phyloP scores from a whole-genome alignment of 148 eudicot genomes.

The Heliosperma pusillum region DNA sequence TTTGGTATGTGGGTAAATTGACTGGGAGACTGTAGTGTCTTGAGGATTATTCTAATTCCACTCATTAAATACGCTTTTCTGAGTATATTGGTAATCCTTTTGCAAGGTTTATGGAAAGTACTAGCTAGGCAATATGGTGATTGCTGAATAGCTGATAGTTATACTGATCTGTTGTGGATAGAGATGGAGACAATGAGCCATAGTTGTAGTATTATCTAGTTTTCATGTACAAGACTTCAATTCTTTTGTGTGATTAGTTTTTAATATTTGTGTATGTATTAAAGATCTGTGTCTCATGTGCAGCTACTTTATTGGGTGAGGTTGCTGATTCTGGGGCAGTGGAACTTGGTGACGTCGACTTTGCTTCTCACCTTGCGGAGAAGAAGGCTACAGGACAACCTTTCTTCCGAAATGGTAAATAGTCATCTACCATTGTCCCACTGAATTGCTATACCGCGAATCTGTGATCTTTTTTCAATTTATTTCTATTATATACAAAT shows the following conservation, averaged over 20 bases:
- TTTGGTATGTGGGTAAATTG: background rate
- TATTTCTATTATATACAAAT: background rate
- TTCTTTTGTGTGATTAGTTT: slow-evolving; percentile 12
- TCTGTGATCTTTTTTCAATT: background rate
- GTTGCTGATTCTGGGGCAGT: slow-evolving; percentile 70
- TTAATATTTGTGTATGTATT: slow-evolving; percentile 6
- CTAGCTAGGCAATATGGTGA: background rate
- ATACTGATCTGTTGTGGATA: background rate
- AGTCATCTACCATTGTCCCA: background rate
- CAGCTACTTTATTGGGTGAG: slow-evolving; percentile 63
- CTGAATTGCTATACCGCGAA: background rate
- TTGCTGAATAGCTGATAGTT: background rate
- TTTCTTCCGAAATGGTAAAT: slow-evolving; percentile 66
- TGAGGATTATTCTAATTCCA: background rate
- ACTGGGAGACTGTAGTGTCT: background rate
- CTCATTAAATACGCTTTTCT: no score
- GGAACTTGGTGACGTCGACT: slow-evolving; percentile 64
- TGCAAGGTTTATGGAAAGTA: background rate
- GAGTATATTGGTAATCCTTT: no score
- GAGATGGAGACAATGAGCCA: background rate
- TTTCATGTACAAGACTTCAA: background rate
- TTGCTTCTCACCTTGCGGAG: slow-evolving; percentile 70
- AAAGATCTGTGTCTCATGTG: slow-evolving; percentile 16
- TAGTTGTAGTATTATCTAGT: slow-evolving; percentile 7
- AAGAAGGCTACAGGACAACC: slow-evolving; percentile 71